Evolutionary conservation across 2,329 filamentous ascomycete species (phyloP), one percentile per base, ranked within the genome.

Genomic region (Ophiocordyceps polyrhachis-furcata): DNA sequence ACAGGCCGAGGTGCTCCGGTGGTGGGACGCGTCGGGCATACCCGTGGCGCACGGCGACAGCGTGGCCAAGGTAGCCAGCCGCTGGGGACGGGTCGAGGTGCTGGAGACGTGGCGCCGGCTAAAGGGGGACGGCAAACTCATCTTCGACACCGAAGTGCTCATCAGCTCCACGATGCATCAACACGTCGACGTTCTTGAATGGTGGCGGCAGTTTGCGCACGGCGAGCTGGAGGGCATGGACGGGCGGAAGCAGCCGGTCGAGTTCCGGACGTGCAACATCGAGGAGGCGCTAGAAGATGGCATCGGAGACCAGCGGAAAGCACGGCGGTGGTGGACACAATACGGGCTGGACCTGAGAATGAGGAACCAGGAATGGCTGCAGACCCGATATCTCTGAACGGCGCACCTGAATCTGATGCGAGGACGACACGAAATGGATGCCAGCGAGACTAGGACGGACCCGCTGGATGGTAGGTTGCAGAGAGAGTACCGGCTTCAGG

Each of bases 251-350:
- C 70, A 88, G 52, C 73, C 75, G 44, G 87, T 95, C 23, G 86
- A 93, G 60, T 95, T 94, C 62, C 88, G 89, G 60, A 93, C 86
- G 1, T 94, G 87, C 60, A 87, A 93, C 60, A 91, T 96, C 49
- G 88, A 95, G 59, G 89, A 95, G 62, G 88, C 88, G 1, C 70
- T 95, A 37, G 88, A 95, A 58, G 88, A 94, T 58, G 84, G 85
- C 20, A 74, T 89, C 43, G 74, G 74, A 9, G 79, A 50, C 45
- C 81, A 86, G 49, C 76, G 79, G 50, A 72, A 73, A 35, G 84
- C 93, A 17, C 69, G 84, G 46, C 70, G 73, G 49, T 96, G 89
- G 89, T 96, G 89, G 89, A 81, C 83, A 21, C 67, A 71, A 50
- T 89, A 91, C 52, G 86, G 85, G 0, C 64, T 93, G 49, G 89